Base-by-base conservation (phyloP, 495 filamentous ascomycete genomes). In the Aspergillus biplanus region DNA sequence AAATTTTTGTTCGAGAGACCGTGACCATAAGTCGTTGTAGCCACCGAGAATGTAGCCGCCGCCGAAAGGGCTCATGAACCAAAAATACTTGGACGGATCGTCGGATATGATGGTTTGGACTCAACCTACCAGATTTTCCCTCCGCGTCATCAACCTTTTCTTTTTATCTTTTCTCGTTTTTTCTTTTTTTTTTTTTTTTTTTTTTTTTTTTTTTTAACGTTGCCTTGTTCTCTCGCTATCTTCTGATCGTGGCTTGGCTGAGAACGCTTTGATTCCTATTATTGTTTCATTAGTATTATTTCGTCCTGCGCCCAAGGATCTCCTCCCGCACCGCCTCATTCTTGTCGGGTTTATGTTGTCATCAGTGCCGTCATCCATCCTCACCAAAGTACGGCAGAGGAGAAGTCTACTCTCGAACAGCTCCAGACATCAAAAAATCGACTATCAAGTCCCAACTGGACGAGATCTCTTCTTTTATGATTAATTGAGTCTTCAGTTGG, bases 301-400 rank as follows among this genome's bases (percentile, higher is more conserved):
- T 33, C 34, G 37, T 58, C 63, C 21, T 49, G 63, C 52, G 58
- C 63, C 64, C 64, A 60, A 66, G 56, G 46, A 62, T 61, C 49
- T 34, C 8, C 21, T 64, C 54, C 59, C 63, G 66, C 66, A 68
- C 63, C 60, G 63, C 67, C 67, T 69, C 61, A 69, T 56, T 65
- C 52, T 59, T 59, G 55, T 42, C 33, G 56, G 59, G 56, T 61
- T 52, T 42, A 44, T 52, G 53, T 58, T 61, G 56, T 65, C 66
- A 65, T 68, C 52, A 39, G 48, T 60, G 32, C 21, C 21, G 33
- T 39, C 53, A 46, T 54, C 35, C 33, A 16, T 21, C 59, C 18
- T 46, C 46, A 42, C 16, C 54, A 63, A 39, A 35, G 35, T 33
- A 44, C 39, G n/a, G 21, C 21, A 27, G 21, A 27, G 21, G 21